Evolutionary conservation across 2,329 filamentous ascomycete species (phyloP).

Genomic region (Epichloe sibirici): DNA sequence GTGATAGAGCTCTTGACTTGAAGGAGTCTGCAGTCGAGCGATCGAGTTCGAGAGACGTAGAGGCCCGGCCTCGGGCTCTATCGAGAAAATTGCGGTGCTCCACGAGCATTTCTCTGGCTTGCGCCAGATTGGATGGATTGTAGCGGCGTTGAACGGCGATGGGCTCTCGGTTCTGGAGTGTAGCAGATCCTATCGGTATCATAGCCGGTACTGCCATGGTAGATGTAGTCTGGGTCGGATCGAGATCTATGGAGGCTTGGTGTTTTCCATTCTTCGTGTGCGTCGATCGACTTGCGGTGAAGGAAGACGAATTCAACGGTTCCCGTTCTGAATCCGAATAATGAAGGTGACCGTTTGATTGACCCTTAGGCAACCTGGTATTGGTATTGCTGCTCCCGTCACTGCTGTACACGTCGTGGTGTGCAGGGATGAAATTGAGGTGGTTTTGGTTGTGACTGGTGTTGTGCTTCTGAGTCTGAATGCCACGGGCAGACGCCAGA

Average conservation of each 20-base stretch:
- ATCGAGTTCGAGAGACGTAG: conserved; percentile 24
- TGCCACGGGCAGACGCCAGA: conserved; percentile 45
- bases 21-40: conserved; percentile 13
- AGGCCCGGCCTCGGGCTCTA: conserved; percentile 16
- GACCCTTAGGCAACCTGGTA: background rate
- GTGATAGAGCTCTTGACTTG: conserved; percentile 14
- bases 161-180: conserved; percentile 17
- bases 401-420: background rate
- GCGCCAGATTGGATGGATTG: conserved; percentile 17
- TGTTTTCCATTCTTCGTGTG: conserved; percentile 6
- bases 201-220: conserved; percentile 21
- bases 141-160: conserved; percentile 21
- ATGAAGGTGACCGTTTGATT: background rate
- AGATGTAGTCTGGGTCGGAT: conserved; percentile 4
- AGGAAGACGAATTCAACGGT: background rate
- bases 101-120: conserved; percentile 25
- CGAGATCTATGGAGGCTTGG: conserved; percentile 3
- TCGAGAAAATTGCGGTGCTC: conserved; percentile 23
- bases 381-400: background rate
- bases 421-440: background rate
- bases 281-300: conserved; percentile 3
- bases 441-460: background rate
- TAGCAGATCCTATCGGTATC: conserved; percentile 19
- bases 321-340: background rate
- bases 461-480: conserved; percentile 15